A percentile compares a stretch with the other conserved stretches of the same genome.
phyloP scores from a whole-genome alignment of 2,329 filamentous ascomycete genomes.

The Coniochaeta hoffmannii region DNA sequence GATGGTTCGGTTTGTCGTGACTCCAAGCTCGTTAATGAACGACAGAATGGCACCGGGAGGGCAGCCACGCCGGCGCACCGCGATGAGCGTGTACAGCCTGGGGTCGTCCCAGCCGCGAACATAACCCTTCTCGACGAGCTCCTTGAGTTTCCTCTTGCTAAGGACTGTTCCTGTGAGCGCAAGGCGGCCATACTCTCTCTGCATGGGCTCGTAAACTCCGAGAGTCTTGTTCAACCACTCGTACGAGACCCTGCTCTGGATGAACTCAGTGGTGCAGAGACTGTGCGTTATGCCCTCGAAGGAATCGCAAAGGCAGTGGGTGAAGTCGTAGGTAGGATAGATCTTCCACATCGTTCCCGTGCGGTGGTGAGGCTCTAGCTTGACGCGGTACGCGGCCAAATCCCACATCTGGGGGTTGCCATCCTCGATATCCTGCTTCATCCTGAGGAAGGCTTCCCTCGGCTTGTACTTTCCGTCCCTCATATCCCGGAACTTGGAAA shows the following conservation, averaged over 20 bases:
- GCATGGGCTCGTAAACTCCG: constrained; percentile 85
- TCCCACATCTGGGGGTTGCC: constrained; percentile 97
- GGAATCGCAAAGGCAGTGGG: constrained; percentile 84
- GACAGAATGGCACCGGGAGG: constrained; percentile 83
- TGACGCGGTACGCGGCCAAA: constrained; percentile 80
- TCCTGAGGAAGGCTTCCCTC: constrained; percentile 75
- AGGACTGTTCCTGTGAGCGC: constrained; percentile 80
- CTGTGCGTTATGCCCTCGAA: constrained; percentile 90
- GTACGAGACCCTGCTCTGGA: constrained; percentile 59
- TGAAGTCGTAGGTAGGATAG: constrained; percentile 92
- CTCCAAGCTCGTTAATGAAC: constrained; percentile 86
- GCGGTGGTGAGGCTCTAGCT: constrained; percentile 63
- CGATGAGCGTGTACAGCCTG: constrained; percentile 79
- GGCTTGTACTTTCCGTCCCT: constrained; percentile 84
- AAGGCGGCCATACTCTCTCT: constrained; percentile 62
- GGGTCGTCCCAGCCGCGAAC: constrained; percentile 91
- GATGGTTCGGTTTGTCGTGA: constrained; percentile 72
- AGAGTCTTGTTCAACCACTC: constrained; percentile 81
- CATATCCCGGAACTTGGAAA: constrained; percentile 84
- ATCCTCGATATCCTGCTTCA: constrained; percentile 83
- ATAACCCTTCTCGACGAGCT: constrained; percentile 68
- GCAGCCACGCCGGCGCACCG: constrained; percentile 73
- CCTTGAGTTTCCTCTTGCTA: constrained; percentile 76
- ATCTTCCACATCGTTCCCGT: constrained; percentile 84
- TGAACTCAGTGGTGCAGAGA: constrained; percentile 89